These are phyloP conservation scores for Aurifilum marmelostoma DNA, from an alignment of 2,329 filamentous ascomycete species.

Conservation along the genomic window DNA sequence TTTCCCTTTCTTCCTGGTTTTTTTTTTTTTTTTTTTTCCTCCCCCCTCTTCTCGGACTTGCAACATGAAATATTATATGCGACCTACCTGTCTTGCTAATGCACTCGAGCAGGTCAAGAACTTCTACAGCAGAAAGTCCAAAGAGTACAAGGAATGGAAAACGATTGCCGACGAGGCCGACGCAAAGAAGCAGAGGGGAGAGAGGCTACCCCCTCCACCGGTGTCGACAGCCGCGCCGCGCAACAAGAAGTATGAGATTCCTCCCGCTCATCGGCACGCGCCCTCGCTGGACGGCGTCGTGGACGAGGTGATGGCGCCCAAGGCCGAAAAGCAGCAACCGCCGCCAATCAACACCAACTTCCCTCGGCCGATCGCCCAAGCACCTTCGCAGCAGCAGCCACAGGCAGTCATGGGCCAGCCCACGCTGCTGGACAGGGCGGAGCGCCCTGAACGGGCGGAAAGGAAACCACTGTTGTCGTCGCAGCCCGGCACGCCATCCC, in stretches of 20 bases:
- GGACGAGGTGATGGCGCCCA: conserved; percentile 49
- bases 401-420: conserved; percentile 34
- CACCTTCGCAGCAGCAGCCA: conserved; percentile 32
- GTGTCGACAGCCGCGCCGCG: conserved; percentile 55
- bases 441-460: conserved; percentile 21
- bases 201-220: conserved; percentile 63
- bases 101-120: conserved; percentile 62
- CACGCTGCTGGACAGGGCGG: conserved; percentile 24
- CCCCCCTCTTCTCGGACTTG: too few relatives aligned
- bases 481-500: conserved; percentile 22
- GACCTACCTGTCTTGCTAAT: too few relatives aligned
- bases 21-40: too few relatives aligned
- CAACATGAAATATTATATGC: too few relatives aligned
- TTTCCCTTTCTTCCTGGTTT: too few relatives aligned
- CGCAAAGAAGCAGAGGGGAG: conserved; percentile 56
- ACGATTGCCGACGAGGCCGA: conserved; percentile 64
- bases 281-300: conserved; percentile 47
- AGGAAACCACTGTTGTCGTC: conserved; percentile 26
- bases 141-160: conserved; percentile 66
- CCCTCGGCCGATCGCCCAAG: conserved; percentile 39
- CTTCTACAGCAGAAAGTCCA: conserved; percentile 58
- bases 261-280: conserved; percentile 42
- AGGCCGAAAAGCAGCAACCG: conserved; percentile 46
- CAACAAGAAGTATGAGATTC: conserved; percentile 55
- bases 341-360: conserved; percentile 36